These are phyloP conservation scores for Stropharia rugosoannulata DNA, from an alignment of 768 basidiomycete species.

Conservation along the genomic window DNA sequence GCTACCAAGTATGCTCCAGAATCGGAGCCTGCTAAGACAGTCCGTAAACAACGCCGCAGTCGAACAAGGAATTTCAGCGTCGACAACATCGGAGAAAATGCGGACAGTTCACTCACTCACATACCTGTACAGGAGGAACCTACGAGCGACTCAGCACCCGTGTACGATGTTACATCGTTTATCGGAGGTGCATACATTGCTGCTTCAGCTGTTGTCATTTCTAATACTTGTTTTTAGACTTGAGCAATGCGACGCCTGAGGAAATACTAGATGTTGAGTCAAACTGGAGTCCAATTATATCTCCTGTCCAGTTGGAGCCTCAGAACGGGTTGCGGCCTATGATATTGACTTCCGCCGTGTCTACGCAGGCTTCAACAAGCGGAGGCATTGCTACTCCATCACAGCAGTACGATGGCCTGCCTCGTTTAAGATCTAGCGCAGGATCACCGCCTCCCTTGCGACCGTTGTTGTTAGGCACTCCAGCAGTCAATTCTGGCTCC, in stretches of 20 bases:
- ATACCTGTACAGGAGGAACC: slow-evolving; percentile 1
- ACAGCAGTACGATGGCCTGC: not conserved
- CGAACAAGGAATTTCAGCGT: not conserved
- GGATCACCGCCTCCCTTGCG: slow-evolving; percentile 6
- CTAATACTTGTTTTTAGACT: not conserved
- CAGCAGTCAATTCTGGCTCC: slow-evolving; percentile 19
- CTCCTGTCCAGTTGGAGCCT: slow-evolving; percentile 5
- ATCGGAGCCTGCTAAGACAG: not conserved
- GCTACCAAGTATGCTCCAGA: slow-evolving; percentile 4
- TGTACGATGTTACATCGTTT: slow-evolving; percentile 75
- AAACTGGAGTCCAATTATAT: slow-evolving; percentile 2
- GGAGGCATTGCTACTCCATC: not conserved
- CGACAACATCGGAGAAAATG: not conserved
- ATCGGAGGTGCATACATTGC: slow-evolving; percentile 43
- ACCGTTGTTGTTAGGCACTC: slow-evolving; percentile 35
- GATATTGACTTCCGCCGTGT: slow-evolving; percentile 20
- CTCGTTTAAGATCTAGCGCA: not conserved
- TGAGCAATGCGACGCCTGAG: slow-evolving; percentile 2
- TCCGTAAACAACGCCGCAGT: not conserved
- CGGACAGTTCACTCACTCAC: not conserved
- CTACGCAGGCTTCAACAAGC: not conserved
- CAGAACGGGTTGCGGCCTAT: slow-evolving; percentile 21
- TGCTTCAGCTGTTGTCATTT: slow-evolving; percentile 3
- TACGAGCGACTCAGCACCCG: slow-evolving; percentile 37
- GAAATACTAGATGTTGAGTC: not conserved